These are phyloP conservation scores for Pelargonium fulgidum DNA, from an alignment of 441 rosid species.

Conservation along the genomic window DNA sequence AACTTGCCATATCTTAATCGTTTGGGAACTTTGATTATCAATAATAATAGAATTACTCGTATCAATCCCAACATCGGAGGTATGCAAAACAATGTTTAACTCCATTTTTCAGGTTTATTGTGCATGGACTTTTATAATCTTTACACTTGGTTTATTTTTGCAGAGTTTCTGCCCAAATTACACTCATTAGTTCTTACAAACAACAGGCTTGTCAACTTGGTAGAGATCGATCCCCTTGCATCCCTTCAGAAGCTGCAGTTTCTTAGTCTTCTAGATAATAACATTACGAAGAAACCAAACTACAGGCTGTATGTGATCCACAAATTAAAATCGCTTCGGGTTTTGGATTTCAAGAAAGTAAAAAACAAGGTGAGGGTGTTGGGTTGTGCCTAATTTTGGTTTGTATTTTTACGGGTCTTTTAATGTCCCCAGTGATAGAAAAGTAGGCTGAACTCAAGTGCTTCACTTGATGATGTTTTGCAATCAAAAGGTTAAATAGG, in stretches of 20 bases:
- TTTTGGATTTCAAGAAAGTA: conserved; percentile 89
- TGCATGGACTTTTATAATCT: not conserved
- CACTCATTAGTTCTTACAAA: conserved; percentile 85
- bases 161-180: conserved; percentile 85
- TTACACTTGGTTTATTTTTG: conserved; percentile 18
- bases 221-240: conserved; percentile 87
- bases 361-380: conserved; percentile 65
- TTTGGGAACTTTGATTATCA: conserved; percentile 76
- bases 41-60: conserved; percentile 88
- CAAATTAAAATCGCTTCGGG: conserved; percentile 75
- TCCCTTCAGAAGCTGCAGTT: conserved; percentile 80
- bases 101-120: not conserved
- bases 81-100: conserved; percentile 16
- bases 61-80: conserved; percentile 88
- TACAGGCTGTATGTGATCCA: conserved; percentile 85
- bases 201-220: conserved; percentile 94
- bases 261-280: conserved; percentile 86
- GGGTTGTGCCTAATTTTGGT: conserved; percentile 11
- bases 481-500: not conserved
- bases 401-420: not conserved
- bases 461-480: not conserved
- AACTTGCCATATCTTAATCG: conserved; percentile 83
- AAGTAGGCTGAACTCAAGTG: not conserved
- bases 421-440: not conserved
- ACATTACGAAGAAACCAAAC: conserved; percentile 77